phyloP scores from a whole-genome alignment of 495 filamentous ascomycete genomes.

The Cenococcum geophilum region DNA sequence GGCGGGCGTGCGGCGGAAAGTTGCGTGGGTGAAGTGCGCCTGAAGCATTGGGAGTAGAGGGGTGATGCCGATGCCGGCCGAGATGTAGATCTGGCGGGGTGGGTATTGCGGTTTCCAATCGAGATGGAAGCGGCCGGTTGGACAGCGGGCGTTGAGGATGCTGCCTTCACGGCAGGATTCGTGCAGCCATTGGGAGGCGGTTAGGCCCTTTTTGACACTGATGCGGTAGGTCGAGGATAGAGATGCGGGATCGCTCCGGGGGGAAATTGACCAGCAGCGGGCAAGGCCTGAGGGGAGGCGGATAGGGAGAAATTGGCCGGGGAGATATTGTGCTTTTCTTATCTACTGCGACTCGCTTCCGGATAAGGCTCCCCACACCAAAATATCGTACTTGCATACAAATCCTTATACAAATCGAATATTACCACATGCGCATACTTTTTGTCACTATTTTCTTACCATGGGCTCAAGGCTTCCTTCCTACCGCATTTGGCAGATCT shows the following conservation, averaged over 20 bases:
- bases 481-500: too few species aligned
- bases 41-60: slow-evolving; percentile 8
- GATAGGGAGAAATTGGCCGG: slow-evolving; percentile 4
- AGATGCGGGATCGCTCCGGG: background rate
- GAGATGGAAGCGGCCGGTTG: background rate
- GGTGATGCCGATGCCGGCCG: slow-evolving; percentile 8
- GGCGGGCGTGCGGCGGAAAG: background rate
- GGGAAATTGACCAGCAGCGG: slow-evolving; percentile 12
- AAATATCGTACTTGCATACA: too few species aligned
- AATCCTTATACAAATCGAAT: too few species aligned
- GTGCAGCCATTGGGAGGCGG: background rate
- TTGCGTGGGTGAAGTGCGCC: slow-evolving; percentile 6
- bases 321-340: too few species aligned
- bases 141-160: background rate
- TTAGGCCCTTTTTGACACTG: slow-evolving; percentile 1
- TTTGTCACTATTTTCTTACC: too few species aligned
- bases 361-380: too few species aligned
- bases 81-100: slow-evolving; percentile 5
- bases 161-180: background rate
- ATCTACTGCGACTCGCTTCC: too few species aligned
- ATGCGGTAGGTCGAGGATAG: slow-evolving; percentile 3
- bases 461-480: too few species aligned
- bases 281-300: background rate
- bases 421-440: too few species aligned
- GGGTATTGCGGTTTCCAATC: slow-evolving; percentile 1